These are phyloP conservation scores for Globisporangium alternatum DNA, from an alignment of 352 stramenopile genomes.

Conservation along the genomic window DNA sequence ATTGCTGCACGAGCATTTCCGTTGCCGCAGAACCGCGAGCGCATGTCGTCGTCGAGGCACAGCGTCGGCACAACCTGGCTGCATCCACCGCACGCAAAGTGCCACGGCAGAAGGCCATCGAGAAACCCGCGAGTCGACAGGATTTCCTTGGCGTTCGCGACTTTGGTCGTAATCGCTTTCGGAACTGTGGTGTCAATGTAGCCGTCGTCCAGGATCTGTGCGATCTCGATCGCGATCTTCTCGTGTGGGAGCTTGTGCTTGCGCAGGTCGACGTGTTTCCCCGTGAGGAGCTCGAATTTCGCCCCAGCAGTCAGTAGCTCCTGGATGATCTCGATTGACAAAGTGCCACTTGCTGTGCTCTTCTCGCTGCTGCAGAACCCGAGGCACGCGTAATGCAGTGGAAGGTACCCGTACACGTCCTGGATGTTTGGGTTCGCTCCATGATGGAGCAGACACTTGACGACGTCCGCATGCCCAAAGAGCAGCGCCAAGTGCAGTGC, in stretches of 20 bases:
- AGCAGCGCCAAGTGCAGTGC: slow-evolving; percentile 65
- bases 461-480: slow-evolving; percentile 47
- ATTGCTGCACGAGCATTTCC: slow-evolving; percentile 35
- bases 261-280: slow-evolving; percentile 39
- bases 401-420: slow-evolving; percentile 48
- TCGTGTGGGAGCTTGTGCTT: slow-evolving; percentile 57
- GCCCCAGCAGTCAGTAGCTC: slow-evolving; percentile 27
- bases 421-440: slow-evolving; percentile 61
- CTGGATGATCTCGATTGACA: slow-evolving; percentile 29
- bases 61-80: slow-evolving; percentile 30
- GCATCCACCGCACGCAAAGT: slow-evolving; percentile 61
- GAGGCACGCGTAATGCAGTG: slow-evolving; percentile 69
- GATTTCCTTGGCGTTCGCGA: slow-evolving; percentile 34
- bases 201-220: slow-evolving; percentile 45
- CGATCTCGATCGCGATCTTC: slow-evolving; percentile 55
- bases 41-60: slow-evolving; percentile 53
- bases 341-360: not conserved
- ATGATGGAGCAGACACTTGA: slow-evolving; percentile 34
- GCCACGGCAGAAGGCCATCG: slow-evolving; percentile 49
- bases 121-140: slow-evolving; percentile 25
- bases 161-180: slow-evolving; percentile 29
- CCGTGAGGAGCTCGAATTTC: slow-evolving; percentile 26
- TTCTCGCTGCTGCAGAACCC: slow-evolving; percentile 39
- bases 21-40: slow-evolving; percentile 34
- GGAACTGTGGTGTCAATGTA: slow-evolving; percentile 33